Evolutionary conservation across 257 asterid genomes (phyloP), one percentile per base, ranked within the genome.

Genomic region (Solanum gracilifrons): DNA sequence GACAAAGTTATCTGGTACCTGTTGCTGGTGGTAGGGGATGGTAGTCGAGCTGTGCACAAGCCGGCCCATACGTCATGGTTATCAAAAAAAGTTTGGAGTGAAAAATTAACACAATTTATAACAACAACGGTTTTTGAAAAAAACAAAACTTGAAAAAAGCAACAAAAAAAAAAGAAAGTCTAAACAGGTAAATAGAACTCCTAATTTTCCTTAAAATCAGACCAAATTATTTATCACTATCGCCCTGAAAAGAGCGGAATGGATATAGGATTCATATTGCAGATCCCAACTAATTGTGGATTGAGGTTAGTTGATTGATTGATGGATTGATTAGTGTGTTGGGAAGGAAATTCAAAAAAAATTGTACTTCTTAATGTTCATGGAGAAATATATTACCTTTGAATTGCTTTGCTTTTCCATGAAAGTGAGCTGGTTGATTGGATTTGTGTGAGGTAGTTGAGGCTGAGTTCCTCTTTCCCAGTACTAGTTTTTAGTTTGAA

Each of bases 1-100:
- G 64, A 55, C 4, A 0, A 0, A 55, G n/a, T 18, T 20, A 55
- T 55, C 11, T 55, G 0, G 0, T 18, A 1, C 0, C 0, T 55
- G n/a, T 0, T 55, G 25, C 25, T 7, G 66, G 66, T 58, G 66
- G 25, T 16, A 0, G 23, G 21, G 35, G 37, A 7, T 29, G 3
- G 5, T 29, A 69, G 76, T 13, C 5, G 12, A 15, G 37, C 0
- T 69, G 12, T 0, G 0, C 6, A 5, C 6, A 69, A 3, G 76
- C 37, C 0, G 1, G 36, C n/a, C 1, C 0, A 0, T 20, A 69
- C 0, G 0, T 16, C 12, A 69, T 0, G 12, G 1, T 3, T 31
- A 15, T 31, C 5, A 29, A 29, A 69, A 69, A 66, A 1, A 5
- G 23, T 15, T 69, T 69, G 76, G 76, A 29, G 76, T 29, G 76